These are phyloP conservation scores for Puccinia novopanici DNA, from an alignment of 1,284 basidiomycete species.

Conservation along the genomic window DNA sequence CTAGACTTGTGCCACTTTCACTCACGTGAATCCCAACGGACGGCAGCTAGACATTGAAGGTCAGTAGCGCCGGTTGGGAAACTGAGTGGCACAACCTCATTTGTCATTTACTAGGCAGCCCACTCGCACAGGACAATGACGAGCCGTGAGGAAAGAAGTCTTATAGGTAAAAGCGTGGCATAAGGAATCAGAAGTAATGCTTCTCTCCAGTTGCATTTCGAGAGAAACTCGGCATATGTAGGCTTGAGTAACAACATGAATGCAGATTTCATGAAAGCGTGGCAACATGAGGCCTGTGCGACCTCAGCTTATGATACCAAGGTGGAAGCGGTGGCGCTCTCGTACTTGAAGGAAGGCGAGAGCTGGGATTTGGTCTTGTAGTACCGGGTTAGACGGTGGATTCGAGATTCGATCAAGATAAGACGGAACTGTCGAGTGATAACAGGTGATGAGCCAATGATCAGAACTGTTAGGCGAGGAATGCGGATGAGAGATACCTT, in stretches of 20 bases:
- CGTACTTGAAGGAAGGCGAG: constrained; percentile 82
- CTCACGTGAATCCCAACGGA: too few species aligned
- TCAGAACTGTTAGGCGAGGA: background rate
- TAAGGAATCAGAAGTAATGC: background rate
- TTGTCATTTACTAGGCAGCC: too few species aligned
- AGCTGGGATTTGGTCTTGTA: constrained; percentile 99
- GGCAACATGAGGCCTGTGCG: background rate
- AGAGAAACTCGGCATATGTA: background rate
- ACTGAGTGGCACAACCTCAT: too few species aligned
- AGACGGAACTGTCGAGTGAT: constrained; percentile 65
- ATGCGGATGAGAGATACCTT: constrained; percentile 11
- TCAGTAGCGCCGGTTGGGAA: too few species aligned
- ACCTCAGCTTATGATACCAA: constrained; percentile 55
- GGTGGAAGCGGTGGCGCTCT: constrained; percentile 60
- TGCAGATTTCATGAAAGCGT: background rate
- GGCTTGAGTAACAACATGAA: background rate
- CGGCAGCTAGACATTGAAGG: too few species aligned
- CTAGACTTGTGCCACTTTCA: too few species aligned
- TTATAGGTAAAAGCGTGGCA: too few species aligned
- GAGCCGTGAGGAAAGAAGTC: too few species aligned
- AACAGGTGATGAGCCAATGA: background rate
- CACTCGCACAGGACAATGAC: too few species aligned
- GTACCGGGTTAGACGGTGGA: constrained; percentile 91
- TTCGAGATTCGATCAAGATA: constrained; percentile 97
- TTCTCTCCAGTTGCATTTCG: background rate